Conservation (phyloP, 2,329 filamentous ascomycete species). For the Pseudocercospora pini-densiflorae region DNA sequence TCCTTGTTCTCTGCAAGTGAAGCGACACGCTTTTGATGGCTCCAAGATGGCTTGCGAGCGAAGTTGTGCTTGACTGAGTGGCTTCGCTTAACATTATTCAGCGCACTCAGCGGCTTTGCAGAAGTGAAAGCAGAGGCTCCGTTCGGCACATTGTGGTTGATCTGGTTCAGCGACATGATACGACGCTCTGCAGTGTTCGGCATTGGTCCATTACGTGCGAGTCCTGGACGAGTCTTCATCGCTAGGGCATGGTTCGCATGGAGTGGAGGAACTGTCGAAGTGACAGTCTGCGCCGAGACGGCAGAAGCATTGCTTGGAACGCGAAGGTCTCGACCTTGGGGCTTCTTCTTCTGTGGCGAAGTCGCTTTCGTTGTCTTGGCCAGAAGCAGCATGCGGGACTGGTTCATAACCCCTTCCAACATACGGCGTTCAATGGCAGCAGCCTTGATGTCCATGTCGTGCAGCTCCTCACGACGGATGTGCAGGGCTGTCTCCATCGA, state of each 20-base stretch:
- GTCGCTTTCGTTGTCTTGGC: slow-evolving; percentile 59
- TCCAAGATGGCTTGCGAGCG: slow-evolving; percentile 41
- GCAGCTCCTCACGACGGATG: slow-evolving; percentile 87
- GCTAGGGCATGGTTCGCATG: slow-evolving; percentile 46
- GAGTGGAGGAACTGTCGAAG: slow-evolving; percentile 37
- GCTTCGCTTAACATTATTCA: slow-evolving; percentile 40
- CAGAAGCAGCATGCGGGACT: slow-evolving; percentile 88
- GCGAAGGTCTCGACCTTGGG: slow-evolving; percentile 47
- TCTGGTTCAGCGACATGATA: slow-evolving; percentile 89
- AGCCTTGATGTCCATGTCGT: slow-evolving; percentile 86
- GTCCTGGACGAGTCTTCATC: slow-evolving; percentile 54
- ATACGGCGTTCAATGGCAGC: slow-evolving; percentile 90
- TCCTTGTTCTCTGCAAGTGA: slow-evolving; percentile 48
- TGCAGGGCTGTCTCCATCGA: slow-evolving; percentile 88
- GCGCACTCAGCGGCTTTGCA: slow-evolving; percentile 30
- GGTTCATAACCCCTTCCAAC: slow-evolving; percentile 92
- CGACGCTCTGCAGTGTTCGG: slow-evolving; percentile 60
- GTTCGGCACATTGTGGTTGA: slow-evolving; percentile 72
- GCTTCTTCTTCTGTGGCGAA: slow-evolving; percentile 46
- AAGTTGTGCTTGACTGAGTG: slow-evolving; percentile 43
- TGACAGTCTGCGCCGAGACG: slow-evolving; percentile 49
- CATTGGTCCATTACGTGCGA: slow-evolving; percentile 46
- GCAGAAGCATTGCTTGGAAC: slow-evolving; percentile 44
- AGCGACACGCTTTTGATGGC: slow-evolving; percentile 36
- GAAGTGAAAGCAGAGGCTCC: slow-evolving; percentile 45